phyloP scores from a whole-genome alignment of 305 asterid species.

The Fraxinus greggii region DNA sequence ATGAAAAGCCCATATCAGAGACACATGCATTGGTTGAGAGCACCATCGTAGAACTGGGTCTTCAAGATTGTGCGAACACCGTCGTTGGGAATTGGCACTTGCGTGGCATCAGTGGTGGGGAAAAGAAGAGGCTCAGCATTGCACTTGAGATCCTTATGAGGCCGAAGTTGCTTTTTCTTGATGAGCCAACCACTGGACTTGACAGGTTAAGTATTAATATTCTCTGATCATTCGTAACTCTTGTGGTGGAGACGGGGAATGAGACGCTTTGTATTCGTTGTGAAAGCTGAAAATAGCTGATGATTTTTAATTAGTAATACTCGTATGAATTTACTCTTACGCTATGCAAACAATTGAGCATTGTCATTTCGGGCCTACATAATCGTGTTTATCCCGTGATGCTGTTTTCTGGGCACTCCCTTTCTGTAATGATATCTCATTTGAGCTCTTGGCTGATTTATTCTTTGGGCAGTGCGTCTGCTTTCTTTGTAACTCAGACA shows the following conservation, averaged over 20 bases:
- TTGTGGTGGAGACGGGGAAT: background rate
- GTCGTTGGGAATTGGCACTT: conserved; percentile 27
- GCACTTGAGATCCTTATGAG: conserved; percentile 23
- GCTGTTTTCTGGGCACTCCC: background rate
- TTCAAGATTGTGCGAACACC: conserved; percentile 26
- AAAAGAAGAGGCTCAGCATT: conserved; percentile 29
- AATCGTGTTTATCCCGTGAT: background rate
- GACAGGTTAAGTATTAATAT: conserved; percentile 20
- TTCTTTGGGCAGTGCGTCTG: conserved; percentile 10
- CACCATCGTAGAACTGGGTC: conserved; percentile 26
- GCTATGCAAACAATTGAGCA: background rate
- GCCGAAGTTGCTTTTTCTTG: conserved; percentile 30
- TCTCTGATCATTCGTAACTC: conserved; percentile 7
- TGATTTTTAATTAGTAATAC: background rate
- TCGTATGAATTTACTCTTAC: background rate
- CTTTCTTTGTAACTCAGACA: conserved; percentile 20
- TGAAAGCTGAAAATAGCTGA: background rate
- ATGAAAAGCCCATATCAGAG: conserved; percentile 11
- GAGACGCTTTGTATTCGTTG: background rate
- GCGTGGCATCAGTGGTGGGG: conserved; percentile 36
- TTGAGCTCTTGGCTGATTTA: background rate
- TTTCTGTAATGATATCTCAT: background rate
- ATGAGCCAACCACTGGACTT: conserved; percentile 30
- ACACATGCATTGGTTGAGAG: conserved; percentile 17
- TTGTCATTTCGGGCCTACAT: background rate